These are phyloP conservation scores for Leucocoprinus sp. DNA, from an alignment of 768 basidiomycete genomes.

Conservation along the genomic window DNA sequence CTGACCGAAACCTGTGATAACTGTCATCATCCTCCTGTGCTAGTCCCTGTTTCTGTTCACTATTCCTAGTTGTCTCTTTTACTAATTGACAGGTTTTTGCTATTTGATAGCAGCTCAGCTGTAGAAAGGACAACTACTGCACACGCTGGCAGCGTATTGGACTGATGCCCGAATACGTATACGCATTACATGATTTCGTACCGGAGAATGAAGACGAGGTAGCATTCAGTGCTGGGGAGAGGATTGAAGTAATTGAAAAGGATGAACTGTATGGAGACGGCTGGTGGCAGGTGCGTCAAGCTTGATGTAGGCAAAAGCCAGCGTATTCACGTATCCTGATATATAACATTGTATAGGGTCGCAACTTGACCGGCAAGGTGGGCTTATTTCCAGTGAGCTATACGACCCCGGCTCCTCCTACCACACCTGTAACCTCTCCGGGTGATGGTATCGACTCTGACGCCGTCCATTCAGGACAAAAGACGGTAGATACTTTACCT, in stretches of 20 bases:
- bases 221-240: constrained; percentile 74
- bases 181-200: constrained; percentile 77
- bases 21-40: background rate
- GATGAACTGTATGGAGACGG: constrained; percentile 92
- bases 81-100: too few species aligned
- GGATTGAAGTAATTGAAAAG: constrained; percentile 84
- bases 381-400: constrained; percentile 92
- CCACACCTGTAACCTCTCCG: background rate
- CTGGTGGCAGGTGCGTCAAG: constrained; percentile 88
- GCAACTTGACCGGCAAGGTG: constrained; percentile 70
- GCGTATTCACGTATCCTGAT: too few species aligned
- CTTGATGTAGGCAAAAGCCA: too few species aligned
- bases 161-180: constrained; percentile 77
- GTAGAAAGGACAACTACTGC: background rate
- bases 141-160: background rate
- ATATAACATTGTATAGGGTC: constrained; percentile 63
- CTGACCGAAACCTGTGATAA: constrained; percentile 4
- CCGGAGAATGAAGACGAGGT: constrained; percentile 97
- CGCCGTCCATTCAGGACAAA: background rate
- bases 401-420: constrained; percentile 54
- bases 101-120: too few species aligned
- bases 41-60: too few species aligned
- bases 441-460: background rate
- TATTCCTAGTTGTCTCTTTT: too few species aligned
- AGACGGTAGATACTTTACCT: constrained; percentile 29